Conservation (phyloP, 768 basidiomycete species). For the Rubroboletus satanas region DNA sequence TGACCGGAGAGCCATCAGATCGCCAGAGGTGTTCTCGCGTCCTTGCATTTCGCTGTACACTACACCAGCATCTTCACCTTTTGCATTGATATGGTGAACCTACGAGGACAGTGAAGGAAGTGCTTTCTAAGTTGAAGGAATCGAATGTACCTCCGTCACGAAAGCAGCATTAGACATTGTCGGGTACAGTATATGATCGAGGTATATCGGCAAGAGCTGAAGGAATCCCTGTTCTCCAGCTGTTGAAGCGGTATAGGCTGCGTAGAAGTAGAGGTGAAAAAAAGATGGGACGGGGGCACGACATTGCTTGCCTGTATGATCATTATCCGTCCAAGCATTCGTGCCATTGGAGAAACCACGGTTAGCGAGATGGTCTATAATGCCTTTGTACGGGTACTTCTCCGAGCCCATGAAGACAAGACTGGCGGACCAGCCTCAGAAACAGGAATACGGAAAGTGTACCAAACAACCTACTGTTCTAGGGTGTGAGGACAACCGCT, state of each 20-base stretch:
- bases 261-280: background rate
- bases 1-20: constrained; percentile 84
- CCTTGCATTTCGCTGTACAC: constrained; percentile 98
- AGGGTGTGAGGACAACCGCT: constrained; percentile 94
- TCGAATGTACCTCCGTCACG: constrained; percentile 51
- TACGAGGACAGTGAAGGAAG: constrained; percentile 28
- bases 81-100: constrained; percentile 93
- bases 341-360: constrained; percentile 88
- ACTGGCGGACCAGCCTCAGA: constrained; percentile 36
- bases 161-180: constrained; percentile 87
- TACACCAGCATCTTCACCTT: constrained; percentile 91
- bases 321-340: constrained; percentile 97
- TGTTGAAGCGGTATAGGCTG: constrained; percentile 90
- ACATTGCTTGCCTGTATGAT: constrained; percentile 55
- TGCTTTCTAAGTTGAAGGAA: background rate
- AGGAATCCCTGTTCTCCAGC: constrained; percentile 92
- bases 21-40: constrained; percentile 86
- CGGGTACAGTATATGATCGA: constrained; percentile 96
- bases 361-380: constrained; percentile 93
- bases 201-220: constrained; percentile 80
- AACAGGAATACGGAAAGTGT: background rate
- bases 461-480: constrained; percentile 67
- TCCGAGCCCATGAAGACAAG: constrained; percentile 94
- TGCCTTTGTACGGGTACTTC: constrained; percentile 93
- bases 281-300: background rate